Evolutionary conservation across 371 early-diverging fungal species (phyloP).

Genomic region (Haplosporangium sp.): DNA sequence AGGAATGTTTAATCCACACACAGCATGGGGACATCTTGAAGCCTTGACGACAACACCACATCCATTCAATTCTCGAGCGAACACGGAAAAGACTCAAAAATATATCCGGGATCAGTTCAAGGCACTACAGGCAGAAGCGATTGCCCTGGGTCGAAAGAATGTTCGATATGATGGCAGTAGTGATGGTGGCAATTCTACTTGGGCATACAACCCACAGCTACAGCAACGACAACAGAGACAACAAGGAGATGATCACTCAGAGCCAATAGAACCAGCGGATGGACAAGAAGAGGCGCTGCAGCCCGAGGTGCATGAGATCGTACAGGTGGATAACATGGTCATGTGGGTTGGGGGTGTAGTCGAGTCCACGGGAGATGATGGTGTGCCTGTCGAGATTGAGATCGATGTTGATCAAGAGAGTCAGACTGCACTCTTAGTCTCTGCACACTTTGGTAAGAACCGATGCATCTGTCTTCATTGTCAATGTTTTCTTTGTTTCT

Average conservation of each 20-base stretch:
- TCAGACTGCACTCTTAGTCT: slow-evolving; percentile 60
- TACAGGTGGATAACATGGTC: slow-evolving; percentile 48
- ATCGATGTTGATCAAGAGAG: slow-evolving; percentile 45
- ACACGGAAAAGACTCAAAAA: slow-evolving; percentile 29
- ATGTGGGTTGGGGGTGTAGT: slow-evolving; percentile 55
- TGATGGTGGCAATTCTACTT: slow-evolving; percentile 24
- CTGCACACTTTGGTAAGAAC: slow-evolving; percentile 64
- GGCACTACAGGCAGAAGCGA: slow-evolving; percentile 30
- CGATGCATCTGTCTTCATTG: not conserved
- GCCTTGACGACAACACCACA: slow-evolving; percentile 41
- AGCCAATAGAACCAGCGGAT: not conserved
- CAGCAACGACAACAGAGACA: not conserved
- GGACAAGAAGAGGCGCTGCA: slow-evolving; percentile 14
- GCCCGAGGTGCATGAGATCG: slow-evolving; percentile 11
- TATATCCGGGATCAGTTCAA: slow-evolving; percentile 38
- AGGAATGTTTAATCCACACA: slow-evolving; percentile 40
- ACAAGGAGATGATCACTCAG: not conserved
- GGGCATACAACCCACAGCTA: slow-evolving; percentile 1
- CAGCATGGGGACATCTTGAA: slow-evolving; percentile 44
- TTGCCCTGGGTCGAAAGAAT: slow-evolving; percentile 36
- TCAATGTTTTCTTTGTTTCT: slow-evolving; percentile 1
- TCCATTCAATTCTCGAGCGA: slow-evolving; percentile 46
- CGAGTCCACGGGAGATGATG: slow-evolving; percentile 20
- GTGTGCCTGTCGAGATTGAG: slow-evolving; percentile 38
- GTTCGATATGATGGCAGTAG: slow-evolving; percentile 35